Evolutionary conservation across 1,139 yeast genomes (phyloP), one percentile per base, ranked within the genome.

Genomic region (Saccharomycopsis phalli): DNA sequence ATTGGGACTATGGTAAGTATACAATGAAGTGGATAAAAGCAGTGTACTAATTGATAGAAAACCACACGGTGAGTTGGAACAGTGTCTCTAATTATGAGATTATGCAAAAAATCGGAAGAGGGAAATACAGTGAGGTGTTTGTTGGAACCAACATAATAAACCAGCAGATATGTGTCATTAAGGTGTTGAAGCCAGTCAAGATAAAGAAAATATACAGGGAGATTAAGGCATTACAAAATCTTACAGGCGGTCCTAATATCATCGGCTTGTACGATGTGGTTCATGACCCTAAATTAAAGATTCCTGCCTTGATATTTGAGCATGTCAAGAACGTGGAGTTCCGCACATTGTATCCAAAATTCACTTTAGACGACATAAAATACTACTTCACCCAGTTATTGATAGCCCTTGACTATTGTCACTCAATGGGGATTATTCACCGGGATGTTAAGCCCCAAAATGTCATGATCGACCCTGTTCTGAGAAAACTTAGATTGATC

Each of bases 1-100:
- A 91, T 65, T 91, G 97, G 95, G 97, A 91, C 63, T 91, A 91
- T 58, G 94, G 76, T 51, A 73, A 70, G 51, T 74, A 73, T 47
- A 66, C 67, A 45, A 73, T 76, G 43, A 68, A 68, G 41, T 76
- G 81, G 82, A n/a, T n/a, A n/a, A n/a, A n/a, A n/a, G n/a, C 55
- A 20, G 37, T 26, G 4, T 17, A 35, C 26, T 30, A 30, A 20
- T 32, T 13, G 17, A 31, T n/a, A 35, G 40, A 72, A 49, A 68
- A 68, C 47, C 68, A 68, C 42, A 60, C 65, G 23, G 65, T 74
- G 34, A 59, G 62, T 47, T 74, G 79, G 79, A 78, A 93, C 6
- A 65, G 70, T 46, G 81, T 82, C 50, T 65, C 72, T 47, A 78
- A 81, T 63, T 91, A 91, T 62, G 93, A 81, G 54, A 75, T 81